Evolutionary conservation across 2,329 filamentous ascomycete species (phyloP), one percentile per base, ranked within the genome.

Genomic region (Pseudophaeomoniella oleicola): DNA sequence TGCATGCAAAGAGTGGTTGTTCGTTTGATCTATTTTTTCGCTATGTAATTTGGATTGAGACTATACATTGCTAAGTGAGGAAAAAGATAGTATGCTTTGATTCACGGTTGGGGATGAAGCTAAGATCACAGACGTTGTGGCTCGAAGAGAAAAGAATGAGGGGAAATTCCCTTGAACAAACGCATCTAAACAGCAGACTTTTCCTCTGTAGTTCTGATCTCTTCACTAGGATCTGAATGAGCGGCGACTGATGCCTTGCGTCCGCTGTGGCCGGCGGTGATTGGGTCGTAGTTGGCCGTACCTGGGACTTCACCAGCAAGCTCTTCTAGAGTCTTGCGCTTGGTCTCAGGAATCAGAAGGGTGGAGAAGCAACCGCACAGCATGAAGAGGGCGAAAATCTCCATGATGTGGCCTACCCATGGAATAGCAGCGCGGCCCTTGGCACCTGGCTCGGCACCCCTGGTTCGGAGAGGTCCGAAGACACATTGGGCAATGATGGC

Each of bases 261-360:
- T 35, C 34, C 34, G 15, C 30, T 19, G 34, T 49, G 46, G 29
- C 47, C 47, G 13, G 46, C 39, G 16, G 35, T 39, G 10, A 44
- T 41, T 14, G 56, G 54, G 44, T 64, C 62, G 43, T 62, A 67
- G 48, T 62, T 57, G 17, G 59, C 55, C 5, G 61, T 77, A 14
- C 75, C 76, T 2, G 73, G 69, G 2, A 71, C 63, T 53, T 84
- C 79, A 6, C 77, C 78, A 1, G 76, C 69, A 12, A 85, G 59
- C 44, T 78, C 71, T 51, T 85, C 83, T 30, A 90, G 62, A 0
- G 81, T 84, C 53, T 75, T 67, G 1, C 78, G 69, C 60, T 80
- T 85, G 0, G 78, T 86, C 59, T 86, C 82, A 0, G 81, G 81
- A 15, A 87, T 75, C n/a, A 88, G 59, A 3, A 86, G 60, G 1